A percentile compares a stretch with the other conserved stretches of the same genome.
These are phyloP conservation scores for Pythium phragmitis DNA, from an alignment of 352 stramenopile species.

Conservation along the genomic window DNA sequence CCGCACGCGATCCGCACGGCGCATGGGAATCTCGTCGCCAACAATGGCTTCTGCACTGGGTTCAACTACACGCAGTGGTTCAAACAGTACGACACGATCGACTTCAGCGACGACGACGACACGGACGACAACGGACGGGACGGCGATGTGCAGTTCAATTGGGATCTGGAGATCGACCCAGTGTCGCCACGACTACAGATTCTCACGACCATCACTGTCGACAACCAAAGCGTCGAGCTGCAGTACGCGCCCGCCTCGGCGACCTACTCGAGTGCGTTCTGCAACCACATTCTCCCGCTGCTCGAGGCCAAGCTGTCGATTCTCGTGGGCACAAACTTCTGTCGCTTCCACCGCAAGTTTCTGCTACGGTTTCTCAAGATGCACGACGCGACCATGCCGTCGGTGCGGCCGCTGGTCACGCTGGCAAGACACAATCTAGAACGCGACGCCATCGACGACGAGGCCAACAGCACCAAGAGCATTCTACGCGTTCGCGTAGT, in stretches of 20 bases:
- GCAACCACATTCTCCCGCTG: slow-evolving; percentile 3
- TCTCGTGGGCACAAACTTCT: slow-evolving; percentile 17
- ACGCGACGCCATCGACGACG: slow-evolving; percentile 3
- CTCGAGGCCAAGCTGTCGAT: slow-evolving; percentile 12
- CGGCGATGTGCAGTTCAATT: slow-evolving; percentile 9
- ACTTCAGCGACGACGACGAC: neutral
- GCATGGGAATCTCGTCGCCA: slow-evolving; percentile 36
- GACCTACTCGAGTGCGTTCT: slow-evolving; percentile 7
- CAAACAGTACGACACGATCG: slow-evolving; percentile 6
- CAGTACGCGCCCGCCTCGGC: neutral
- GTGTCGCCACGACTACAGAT: neutral
- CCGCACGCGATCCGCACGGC: slow-evolving; percentile 39
- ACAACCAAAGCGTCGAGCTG: slow-evolving; percentile 8
- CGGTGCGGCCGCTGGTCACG: slow-evolving; percentile 6
- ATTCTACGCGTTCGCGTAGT: neutral
- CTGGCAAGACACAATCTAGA: slow-evolving; percentile 18
- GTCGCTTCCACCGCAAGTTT: neutral
- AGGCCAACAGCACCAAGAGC: neutral
- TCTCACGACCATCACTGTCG: slow-evolving; percentile 1
- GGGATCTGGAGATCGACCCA: slow-evolving; percentile 10
- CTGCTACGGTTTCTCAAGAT: slow-evolving; percentile 5
- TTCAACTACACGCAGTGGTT: slow-evolving; percentile 25
- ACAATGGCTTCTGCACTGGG: slow-evolving; percentile 36
- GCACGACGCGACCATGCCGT: neutral
- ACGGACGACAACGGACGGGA: neutral